Percentiles rank a stretch among this genome's conserved stretches.
These are phyloP conservation scores for Colletotrichum sidae DNA, from an alignment of 2,329 filamentous ascomycete species.

Conservation along the genomic window DNA sequence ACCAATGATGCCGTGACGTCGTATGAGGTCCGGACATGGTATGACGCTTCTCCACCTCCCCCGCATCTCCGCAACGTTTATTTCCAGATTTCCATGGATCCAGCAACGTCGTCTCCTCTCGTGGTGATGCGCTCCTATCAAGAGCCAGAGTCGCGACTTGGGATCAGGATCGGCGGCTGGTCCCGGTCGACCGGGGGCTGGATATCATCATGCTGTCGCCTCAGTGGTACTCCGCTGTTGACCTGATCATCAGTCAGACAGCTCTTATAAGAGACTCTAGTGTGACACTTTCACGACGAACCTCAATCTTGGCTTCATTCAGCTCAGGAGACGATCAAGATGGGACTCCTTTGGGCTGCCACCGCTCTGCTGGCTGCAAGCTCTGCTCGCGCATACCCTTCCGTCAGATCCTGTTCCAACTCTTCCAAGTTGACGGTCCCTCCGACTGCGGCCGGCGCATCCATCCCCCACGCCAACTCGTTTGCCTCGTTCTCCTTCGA, in stretches of 20 bases:
- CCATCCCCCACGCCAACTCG: conserved; percentile 33
- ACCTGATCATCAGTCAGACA: too few species aligned
- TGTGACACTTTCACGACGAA: too few species aligned
- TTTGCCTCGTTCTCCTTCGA: conserved; percentile 39
- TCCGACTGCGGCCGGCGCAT: conserved; percentile 15
- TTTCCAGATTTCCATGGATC: background rate
- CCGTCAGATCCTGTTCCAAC: background rate
- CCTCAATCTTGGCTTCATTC: background rate
- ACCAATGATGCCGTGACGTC: too few species aligned
- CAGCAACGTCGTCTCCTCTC: background rate
- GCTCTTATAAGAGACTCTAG: background rate
- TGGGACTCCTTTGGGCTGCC: conserved; percentile 11
- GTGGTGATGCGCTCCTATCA: conserved; percentile 12
- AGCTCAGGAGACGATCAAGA: background rate
- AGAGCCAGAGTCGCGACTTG: background rate
- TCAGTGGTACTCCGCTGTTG: too few species aligned
- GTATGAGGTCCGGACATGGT: too few species aligned
- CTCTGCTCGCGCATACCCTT: conserved; percentile 4
- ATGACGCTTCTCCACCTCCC: background rate
- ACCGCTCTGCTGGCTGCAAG: conserved; percentile 9
- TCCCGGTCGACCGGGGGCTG: background rate
- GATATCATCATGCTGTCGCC: background rate
- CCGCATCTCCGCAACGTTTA: conserved; percentile 5
- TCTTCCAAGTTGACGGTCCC: background rate
- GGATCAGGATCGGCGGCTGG: background rate